Evolutionary conservation across 495 filamentous ascomycete species (phyloP).

Genomic region (Podospora appendiculata): DNA sequence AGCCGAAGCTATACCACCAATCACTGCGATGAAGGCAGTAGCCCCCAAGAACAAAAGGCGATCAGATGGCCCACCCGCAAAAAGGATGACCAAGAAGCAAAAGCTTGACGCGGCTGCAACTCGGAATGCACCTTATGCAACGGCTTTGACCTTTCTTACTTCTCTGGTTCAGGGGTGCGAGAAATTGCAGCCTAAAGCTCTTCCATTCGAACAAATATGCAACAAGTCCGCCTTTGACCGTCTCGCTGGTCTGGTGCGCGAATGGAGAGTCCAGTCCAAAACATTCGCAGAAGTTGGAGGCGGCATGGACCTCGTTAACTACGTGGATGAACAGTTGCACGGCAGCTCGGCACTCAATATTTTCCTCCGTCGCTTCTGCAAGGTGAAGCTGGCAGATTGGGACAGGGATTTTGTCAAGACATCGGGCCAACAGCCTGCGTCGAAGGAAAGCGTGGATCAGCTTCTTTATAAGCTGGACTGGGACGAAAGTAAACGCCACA

Average conservation of each 20-base stretch:
- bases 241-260: conserved; percentile 14
- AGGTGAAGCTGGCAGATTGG: conserved; percentile 13
- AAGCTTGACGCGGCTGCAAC: no score
- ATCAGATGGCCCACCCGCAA: no score
- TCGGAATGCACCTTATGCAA: no score
- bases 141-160: neutral
- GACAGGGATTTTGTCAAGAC: neutral
- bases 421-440: neutral
- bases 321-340: conserved; percentile 7
- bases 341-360: conserved; percentile 11
- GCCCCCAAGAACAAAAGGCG: no score
- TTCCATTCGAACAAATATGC: neutral
- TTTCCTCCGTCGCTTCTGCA: conserved; percentile 18
- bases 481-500: conserved; percentile 6
- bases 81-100: no score
- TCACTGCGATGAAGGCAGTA: no score
- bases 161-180: conserved; percentile 5
- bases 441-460: neutral
- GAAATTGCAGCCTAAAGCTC: neutral
- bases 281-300: neutral
- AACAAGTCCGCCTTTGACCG: conserved; percentile 17
- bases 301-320: conserved; percentile 9
- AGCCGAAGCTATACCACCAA: no score
- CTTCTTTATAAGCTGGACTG: conserved; percentile 15
- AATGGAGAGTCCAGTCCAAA: conserved; percentile 11